A percentile compares a stretch with the other conserved stretches of the same genome.
Conservation (phyloP, 345 rosid genomes). For the Sonneratia alba region DNA sequence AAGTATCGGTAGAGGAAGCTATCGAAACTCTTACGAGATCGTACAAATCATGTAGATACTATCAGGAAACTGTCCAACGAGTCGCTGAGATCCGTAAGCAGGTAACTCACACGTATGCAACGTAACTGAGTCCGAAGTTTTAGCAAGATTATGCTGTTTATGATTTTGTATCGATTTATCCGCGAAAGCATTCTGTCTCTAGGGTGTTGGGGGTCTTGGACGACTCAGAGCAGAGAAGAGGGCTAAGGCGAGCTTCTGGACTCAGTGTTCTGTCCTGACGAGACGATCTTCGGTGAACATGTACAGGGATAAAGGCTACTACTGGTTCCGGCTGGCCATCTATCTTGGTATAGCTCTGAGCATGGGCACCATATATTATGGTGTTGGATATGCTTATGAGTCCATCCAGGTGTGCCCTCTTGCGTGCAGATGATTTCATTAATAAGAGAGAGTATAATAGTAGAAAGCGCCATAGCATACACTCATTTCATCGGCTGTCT, state of each 20-base stretch:
- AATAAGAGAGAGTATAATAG: no score
- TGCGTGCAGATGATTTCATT: no score
- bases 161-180: background rate
- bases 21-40: background rate
- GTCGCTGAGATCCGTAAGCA: conserved; percentile 3
- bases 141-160: no score
- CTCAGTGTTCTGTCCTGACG: conserved; percentile 6
- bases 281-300: conserved; percentile 9
- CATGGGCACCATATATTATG: conserved; percentile 4
- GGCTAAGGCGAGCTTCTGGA: background rate
- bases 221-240: background rate
- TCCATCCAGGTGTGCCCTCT: conserved; percentile 6
- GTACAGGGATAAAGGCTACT: conserved; percentile 12
- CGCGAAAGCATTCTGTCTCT: background rate
- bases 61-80: background rate
- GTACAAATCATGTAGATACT: background rate
- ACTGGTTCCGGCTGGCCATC: conserved; percentile 6
- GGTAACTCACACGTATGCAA: conserved; percentile 1
- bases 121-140: no score
- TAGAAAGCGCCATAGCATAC: background rate
- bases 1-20: background rate
- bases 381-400: background rate
- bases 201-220: background rate
- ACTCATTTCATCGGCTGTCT: background rate
- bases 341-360: conserved; percentile 1